phyloP scores from a whole-genome alignment of 371 early-diverging fungal genomes.

The Dichotomocladium elegans region DNA sequence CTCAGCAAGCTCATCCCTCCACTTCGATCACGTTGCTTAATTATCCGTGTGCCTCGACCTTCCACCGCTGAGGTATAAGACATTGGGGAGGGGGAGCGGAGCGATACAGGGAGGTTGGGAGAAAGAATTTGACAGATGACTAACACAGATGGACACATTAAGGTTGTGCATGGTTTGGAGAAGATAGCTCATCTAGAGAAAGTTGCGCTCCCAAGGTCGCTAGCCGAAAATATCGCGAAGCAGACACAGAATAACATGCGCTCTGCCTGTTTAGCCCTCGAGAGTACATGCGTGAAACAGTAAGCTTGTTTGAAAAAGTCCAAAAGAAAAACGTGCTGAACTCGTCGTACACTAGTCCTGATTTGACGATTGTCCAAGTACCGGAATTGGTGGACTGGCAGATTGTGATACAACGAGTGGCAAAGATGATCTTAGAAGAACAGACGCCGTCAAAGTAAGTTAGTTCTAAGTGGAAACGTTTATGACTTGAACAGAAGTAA shows the following conservation, averaged over 20 bases:
- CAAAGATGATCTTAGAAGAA: slow-evolving; percentile 62
- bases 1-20: slow-evolving; percentile 94
- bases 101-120: no score
- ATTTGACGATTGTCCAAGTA: slow-evolving; percentile 45
- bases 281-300: slow-evolving; percentile 79
- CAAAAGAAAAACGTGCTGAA: slow-evolving; percentile 11
- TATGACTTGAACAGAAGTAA: not conserved
- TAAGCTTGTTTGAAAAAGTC: slow-evolving; percentile 22
- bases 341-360: slow-evolving; percentile 42
- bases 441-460: slow-evolving; percentile 68
- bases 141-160: no score
- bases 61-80: slow-evolving; percentile 57
- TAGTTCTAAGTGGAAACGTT: not conserved
- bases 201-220: slow-evolving; percentile 57
- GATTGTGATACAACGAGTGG: slow-evolving; percentile 65
- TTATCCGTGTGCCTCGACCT: slow-evolving; percentile 90
- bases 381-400: slow-evolving; percentile 91
- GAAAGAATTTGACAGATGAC: no score
- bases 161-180: no score
- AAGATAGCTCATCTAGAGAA: slow-evolving; percentile 77
- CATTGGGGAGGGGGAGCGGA: no score
- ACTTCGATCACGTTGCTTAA: slow-evolving; percentile 92
- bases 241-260: slow-evolving; percentile 84
- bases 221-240: slow-evolving; percentile 69
- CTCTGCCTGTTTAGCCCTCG: slow-evolving; percentile 87